Evolutionary conservation across 257 asterid genomes (phyloP).

Genomic region (Jacaranda copaia): DNA sequence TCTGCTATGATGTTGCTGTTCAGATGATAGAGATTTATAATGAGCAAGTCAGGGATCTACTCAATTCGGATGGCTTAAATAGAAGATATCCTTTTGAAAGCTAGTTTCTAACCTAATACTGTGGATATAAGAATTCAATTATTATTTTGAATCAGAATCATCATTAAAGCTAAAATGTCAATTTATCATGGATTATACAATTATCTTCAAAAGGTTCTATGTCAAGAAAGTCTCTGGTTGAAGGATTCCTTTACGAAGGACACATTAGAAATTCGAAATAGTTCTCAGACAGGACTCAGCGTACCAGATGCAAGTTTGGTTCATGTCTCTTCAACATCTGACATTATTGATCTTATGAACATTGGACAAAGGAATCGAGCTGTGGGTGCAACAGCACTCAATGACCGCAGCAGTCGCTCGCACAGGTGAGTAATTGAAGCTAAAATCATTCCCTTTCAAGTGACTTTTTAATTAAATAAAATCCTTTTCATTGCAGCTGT

Average conservation of each 20-base stretch:
- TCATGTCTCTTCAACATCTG: conserved; percentile 71
- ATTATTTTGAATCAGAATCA: neutral
- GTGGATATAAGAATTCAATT: neutral
- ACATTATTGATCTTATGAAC: conserved; percentile 84
- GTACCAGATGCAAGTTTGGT: conserved; percentile 89
- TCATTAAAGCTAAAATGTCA: neutral
- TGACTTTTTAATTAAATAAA: conserved; percentile 7
- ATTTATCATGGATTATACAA: neutral
- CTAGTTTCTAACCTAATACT: neutral
- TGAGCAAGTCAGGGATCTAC: conserved; percentile 95
- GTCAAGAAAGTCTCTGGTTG: neutral
- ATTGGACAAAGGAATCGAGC: conserved; percentile 87
- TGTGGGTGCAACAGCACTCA: conserved; percentile 97
- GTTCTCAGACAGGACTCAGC: conserved; percentile 85
- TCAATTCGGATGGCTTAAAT: conserved; percentile 73
- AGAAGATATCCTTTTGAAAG: conserved; percentile 82
- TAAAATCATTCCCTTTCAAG: neutral
- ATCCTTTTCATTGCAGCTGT: conserved; percentile 59
- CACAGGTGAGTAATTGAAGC: conserved; percentile 68
- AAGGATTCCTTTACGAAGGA: conserved; percentile 47
- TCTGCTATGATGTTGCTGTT: conserved; percentile 79
- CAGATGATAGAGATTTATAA: conserved; percentile 97
- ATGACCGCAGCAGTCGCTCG: conserved; percentile 98
- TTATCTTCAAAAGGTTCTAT: neutral
- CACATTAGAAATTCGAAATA: conserved; percentile 91